A percentile compares a stretch with the other conserved stretches of the same genome.
These are phyloP conservation scores for Phaffia tasmanica DNA, from an alignment of 768 basidiomycete genomes.

Conservation along the genomic window DNA sequence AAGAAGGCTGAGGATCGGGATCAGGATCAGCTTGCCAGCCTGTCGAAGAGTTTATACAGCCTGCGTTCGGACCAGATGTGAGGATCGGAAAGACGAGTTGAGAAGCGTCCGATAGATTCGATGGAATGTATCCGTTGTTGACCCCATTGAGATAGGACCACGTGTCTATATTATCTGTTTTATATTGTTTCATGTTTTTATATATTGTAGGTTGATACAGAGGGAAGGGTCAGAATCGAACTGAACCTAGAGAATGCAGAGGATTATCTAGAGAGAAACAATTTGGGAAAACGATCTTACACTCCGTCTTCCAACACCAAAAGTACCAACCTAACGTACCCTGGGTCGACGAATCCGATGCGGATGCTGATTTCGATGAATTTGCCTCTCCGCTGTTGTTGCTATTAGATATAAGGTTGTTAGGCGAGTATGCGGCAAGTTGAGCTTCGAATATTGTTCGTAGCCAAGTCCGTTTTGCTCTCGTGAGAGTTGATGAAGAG, in stretches of 20 bases:
- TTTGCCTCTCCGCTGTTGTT: too few species aligned
- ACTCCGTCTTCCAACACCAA: slow-evolving; percentile 34
- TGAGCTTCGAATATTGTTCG: slow-evolving; percentile 36
- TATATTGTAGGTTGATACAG: too few species aligned
- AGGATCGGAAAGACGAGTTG: slow-evolving; percentile 32
- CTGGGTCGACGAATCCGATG: slow-evolving; percentile 27
- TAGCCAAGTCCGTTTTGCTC: slow-evolving; percentile 35
- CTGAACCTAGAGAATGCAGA: too few species aligned
- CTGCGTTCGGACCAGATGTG: slow-evolving; percentile 26
- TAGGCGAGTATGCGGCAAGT: slow-evolving; percentile 33
- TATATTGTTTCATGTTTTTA: background rate
- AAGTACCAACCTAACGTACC: slow-evolving; percentile 34
- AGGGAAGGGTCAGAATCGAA: too few species aligned
- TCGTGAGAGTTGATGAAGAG: slow-evolving; percentile 1
- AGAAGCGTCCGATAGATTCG: slow-evolving; percentile 32
- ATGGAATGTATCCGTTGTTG: slow-evolving; percentile 34
- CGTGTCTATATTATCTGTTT: slow-evolving; percentile 33
- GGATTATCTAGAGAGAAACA: too few species aligned
- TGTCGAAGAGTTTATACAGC: slow-evolving; percentile 31
- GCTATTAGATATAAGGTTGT: background rate
- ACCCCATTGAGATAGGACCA: slow-evolving; percentile 34
- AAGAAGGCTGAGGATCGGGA: too few species aligned
- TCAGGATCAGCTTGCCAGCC: too few species aligned
- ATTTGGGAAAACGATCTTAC: too few species aligned
- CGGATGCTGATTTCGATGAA: too few species aligned